A percentile compares a stretch with the other conserved stretches of the same genome.
Conservation (phyloP, 345 rosid genomes). For the Orychophragmus violaceus region DNA sequence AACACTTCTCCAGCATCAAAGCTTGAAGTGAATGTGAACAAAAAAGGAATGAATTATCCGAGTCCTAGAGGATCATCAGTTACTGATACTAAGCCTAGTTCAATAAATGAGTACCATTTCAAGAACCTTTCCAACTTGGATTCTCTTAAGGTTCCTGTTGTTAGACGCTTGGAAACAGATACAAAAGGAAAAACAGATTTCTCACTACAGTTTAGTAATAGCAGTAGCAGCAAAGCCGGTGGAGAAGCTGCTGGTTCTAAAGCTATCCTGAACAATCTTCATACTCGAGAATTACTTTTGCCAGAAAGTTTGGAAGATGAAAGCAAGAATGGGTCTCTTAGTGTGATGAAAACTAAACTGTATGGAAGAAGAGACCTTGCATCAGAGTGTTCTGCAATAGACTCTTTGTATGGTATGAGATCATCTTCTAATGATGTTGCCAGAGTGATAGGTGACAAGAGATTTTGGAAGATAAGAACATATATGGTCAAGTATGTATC, state of each 20-base stretch:
- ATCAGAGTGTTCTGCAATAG: slow-evolving; percentile 33
- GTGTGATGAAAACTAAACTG: slow-evolving; percentile 34
- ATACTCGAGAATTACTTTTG: slow-evolving; percentile 12
- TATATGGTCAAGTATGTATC: slow-evolving; percentile 62
- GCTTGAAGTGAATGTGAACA: slow-evolving; percentile 40
- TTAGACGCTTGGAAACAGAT: slow-evolving; percentile 18
- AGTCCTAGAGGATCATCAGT: slow-evolving; percentile 29
- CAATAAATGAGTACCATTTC: slow-evolving; percentile 32
- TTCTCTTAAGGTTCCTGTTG: slow-evolving; percentile 34
- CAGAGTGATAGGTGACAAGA: slow-evolving; percentile 59
- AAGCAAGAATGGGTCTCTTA: slow-evolving; percentile 23
- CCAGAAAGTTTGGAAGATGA: slow-evolving; percentile 25
- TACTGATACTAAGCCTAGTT: slow-evolving; percentile 28
- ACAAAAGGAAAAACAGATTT: slow-evolving; percentile 28
- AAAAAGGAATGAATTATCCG: slow-evolving; percentile 18
- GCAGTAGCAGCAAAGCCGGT: slow-evolving; percentile 17
- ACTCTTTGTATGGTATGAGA: slow-evolving; percentile 36
- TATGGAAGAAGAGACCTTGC: slow-evolving; percentile 21
- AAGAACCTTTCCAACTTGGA: slow-evolving; percentile 33
- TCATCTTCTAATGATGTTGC: slow-evolving; percentile 57
- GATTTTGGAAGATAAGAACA: slow-evolving; percentile 66
- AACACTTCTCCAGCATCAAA: slow-evolving; percentile 34
- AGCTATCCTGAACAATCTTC: slow-evolving; percentile 16
- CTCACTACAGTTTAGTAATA: slow-evolving; percentile 36
- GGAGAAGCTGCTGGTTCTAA: slow-evolving; percentile 21